These are phyloP conservation scores for Epithele typhae DNA, from an alignment of 768 basidiomycete genomes.

Conservation along the genomic window DNA sequence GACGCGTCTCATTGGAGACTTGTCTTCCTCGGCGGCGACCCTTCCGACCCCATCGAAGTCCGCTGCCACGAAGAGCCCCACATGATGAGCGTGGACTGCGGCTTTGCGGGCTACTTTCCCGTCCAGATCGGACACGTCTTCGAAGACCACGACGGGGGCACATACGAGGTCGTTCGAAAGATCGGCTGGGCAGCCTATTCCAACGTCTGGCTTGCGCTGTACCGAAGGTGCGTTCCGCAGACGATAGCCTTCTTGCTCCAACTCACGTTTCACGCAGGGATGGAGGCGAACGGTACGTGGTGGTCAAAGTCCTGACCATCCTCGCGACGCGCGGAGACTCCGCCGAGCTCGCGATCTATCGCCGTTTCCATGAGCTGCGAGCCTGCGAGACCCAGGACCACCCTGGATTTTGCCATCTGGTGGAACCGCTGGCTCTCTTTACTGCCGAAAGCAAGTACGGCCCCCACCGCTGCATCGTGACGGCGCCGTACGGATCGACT, in stretches of 20 bases:
- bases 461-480: slow-evolving; percentile 1
- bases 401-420: not conserved
- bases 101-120: not conserved
- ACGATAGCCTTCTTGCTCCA: too few species aligned
- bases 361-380: not conserved
- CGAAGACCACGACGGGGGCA: slow-evolving; percentile 1
- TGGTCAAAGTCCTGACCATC: not conserved
- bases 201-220: slow-evolving; percentile 15
- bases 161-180: slow-evolving; percentile 34
- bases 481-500: slow-evolving; percentile 1
- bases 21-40: not conserved
- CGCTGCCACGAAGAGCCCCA: slow-evolving; percentile 1
- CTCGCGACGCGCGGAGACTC: not conserved
- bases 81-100: not conserved
- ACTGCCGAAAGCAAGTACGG: not conserved
- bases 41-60: not conserved
- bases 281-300: not conserved
- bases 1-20: too few species aligned
- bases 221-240: not conserved
- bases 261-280: not conserved
- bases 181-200: slow-evolving; percentile 22
- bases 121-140: not conserved
- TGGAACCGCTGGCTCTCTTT: not conserved
- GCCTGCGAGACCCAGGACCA: not conserved
- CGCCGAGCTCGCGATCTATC: not conserved